These are phyloP conservation scores for Colletotrichum liaoningense DNA, from an alignment of 2,329 filamentous ascomycete genomes.

Conservation along the genomic window DNA sequence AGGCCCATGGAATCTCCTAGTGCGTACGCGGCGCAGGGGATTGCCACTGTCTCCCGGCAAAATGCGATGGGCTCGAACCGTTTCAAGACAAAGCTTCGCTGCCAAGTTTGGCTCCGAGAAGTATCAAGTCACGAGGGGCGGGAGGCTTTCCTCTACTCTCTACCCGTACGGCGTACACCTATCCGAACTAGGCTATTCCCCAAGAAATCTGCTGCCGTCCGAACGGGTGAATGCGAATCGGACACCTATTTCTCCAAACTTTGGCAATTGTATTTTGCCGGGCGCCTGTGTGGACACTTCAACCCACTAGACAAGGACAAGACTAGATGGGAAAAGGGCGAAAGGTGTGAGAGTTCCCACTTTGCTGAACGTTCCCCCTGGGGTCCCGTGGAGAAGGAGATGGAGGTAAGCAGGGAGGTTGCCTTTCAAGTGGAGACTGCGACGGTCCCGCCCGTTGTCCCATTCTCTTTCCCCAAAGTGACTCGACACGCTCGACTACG, in stretches of 20 bases:
- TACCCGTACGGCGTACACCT: background rate
- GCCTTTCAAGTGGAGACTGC: constrained; percentile 14
- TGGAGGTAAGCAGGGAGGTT: constrained; percentile 24
- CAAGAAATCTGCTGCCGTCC: constrained; percentile 18
- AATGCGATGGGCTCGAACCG: constrained; percentile 17
- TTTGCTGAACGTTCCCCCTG: constrained; percentile 22
- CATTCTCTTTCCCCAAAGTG: constrained; percentile 4
- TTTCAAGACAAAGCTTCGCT: constrained; percentile 33
- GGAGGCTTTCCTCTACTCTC: background rate
- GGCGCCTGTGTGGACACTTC: constrained; percentile 19
- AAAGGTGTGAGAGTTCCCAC: constrained; percentile 17
- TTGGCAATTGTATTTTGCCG: constrained; percentile 29
- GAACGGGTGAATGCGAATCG: constrained; percentile 22
- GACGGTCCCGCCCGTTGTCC: constrained; percentile 24
- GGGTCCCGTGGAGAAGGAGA: constrained; percentile 29
- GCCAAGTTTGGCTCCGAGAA: constrained; percentile 6
- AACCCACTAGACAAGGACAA: constrained; percentile 29
- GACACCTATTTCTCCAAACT: constrained; percentile 3
- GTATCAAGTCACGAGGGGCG: constrained; percentile 9
- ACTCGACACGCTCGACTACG: background rate
- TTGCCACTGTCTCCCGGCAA: constrained; percentile 27
- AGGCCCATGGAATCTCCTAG: background rate
- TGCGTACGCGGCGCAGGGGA: constrained; percentile 20
- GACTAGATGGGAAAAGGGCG: constrained; percentile 15
- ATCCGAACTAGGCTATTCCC: constrained; percentile 1